Percentiles rank a stretch among this genome's conserved stretches.
Evolutionary conservation across 2,329 filamentous ascomycete species (phyloP).

Genomic region (Talaromyces atroroseus): DNA sequence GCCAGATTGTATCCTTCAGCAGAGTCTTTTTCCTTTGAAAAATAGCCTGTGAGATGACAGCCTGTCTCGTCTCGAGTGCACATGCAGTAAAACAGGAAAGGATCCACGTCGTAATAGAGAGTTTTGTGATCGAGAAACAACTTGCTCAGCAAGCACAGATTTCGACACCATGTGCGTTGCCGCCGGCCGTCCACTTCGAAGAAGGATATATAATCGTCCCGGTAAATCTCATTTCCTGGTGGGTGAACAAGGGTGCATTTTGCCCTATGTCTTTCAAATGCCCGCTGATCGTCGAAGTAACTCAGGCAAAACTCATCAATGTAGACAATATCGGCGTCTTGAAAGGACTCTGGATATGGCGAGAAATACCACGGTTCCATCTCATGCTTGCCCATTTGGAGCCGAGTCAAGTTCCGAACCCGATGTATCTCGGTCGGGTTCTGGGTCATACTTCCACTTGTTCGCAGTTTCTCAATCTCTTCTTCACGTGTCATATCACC

Average conservation of each 20-base stretch:
- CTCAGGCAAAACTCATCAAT: conserved; percentile 96
- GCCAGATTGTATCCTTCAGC: conserved; percentile 97
- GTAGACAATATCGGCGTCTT: conserved; percentile 82
- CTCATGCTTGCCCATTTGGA: conserved; percentile 89
- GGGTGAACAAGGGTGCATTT: conserved; percentile 92
- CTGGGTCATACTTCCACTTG: conserved; percentile 96
- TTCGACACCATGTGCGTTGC: conserved; percentile 97
- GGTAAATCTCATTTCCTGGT: conserved; percentile 96
- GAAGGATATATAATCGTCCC: conserved; percentile 82
- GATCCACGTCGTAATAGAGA: conserved; percentile 95
- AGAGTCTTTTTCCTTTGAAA: conserved; percentile 96
- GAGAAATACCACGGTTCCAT: conserved; percentile 99
- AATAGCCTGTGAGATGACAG: conserved; percentile 98
- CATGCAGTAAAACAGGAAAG: conserved; percentile 95
- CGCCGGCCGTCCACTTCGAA: conserved; percentile 97
- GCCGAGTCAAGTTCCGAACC: conserved; percentile 86
- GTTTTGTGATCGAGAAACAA: conserved; percentile 98
- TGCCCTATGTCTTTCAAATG: conserved; percentile 76
- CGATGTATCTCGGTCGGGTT: conserved; percentile 95
- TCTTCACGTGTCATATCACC: conserved; percentile 62
- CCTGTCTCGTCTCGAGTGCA: conserved; percentile 88
- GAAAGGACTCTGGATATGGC: conserved; percentile 85
- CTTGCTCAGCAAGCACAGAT: conserved; percentile 91
- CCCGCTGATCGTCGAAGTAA: conserved; percentile 78
- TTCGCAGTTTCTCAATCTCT: conserved; percentile 93